phyloP scores from a whole-genome alignment of 371 early-diverging fungal species.

The Capniomyces stellatus region DNA sequence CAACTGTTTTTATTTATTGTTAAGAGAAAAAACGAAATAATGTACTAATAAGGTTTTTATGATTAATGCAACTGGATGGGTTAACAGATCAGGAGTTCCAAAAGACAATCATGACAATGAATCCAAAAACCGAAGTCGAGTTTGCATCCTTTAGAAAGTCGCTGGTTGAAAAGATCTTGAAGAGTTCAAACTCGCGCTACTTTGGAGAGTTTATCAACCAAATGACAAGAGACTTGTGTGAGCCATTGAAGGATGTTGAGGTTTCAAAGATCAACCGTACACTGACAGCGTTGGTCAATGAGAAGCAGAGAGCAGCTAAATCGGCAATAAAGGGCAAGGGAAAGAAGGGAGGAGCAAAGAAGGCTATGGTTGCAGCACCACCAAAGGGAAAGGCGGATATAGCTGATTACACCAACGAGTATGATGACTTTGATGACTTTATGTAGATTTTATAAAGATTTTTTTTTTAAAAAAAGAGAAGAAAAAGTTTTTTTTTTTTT shows the following conservation, averaged over 20 bases:
- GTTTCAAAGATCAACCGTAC: slow-evolving; percentile 56
- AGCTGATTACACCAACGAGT: slow-evolving; percentile 26
- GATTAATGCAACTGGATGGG: slow-evolving; percentile 5
- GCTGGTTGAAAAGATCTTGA: slow-evolving; percentile 41
- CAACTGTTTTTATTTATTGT: neutral
- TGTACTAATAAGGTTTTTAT: neutral
- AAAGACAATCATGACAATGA: slow-evolving; percentile 39
- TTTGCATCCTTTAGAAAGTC: slow-evolving; percentile 56
- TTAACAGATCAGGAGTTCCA: slow-evolving; percentile 26
- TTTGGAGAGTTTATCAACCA: slow-evolving; percentile 52
- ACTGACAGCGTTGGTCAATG: slow-evolving; percentile 66
- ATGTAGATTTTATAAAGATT: slow-evolving; percentile 33
- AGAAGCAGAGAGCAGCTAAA: slow-evolving; percentile 65
- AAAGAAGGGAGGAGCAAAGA: slow-evolving; percentile 40
- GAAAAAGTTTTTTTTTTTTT: no score
- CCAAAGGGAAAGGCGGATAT: slow-evolving; percentile 21
- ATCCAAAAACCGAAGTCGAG: slow-evolving; percentile 65
- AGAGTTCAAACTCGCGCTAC: slow-evolving; percentile 7
- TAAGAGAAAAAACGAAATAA: neutral
- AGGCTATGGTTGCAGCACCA: slow-evolving; percentile 29
- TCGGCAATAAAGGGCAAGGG: slow-evolving; percentile 55
- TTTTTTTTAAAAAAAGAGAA: no score
- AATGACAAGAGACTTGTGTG: slow-evolving; percentile 54
- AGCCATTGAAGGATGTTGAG: slow-evolving; percentile 64
- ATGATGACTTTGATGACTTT: slow-evolving; percentile 52